phyloP scores from a whole-genome alignment of 441 rosid genomes.

The Euphorbia schlechtendalii region DNA sequence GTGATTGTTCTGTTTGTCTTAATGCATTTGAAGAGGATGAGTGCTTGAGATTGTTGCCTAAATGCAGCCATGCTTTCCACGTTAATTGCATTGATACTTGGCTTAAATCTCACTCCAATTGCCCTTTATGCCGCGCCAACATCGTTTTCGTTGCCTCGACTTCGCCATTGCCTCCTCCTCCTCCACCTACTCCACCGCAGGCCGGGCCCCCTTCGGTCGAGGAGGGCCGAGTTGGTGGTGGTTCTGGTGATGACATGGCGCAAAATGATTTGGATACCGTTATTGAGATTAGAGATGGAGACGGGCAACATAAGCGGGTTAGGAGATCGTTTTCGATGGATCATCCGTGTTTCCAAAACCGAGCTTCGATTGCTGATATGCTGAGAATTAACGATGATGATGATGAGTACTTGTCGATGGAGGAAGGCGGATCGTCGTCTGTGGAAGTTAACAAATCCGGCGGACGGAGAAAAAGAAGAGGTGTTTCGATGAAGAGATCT shows the following conservation, averaged over 20 bases:
- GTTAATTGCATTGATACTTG: conserved; percentile 80
- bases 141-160: conserved; percentile 27
- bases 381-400: conserved; percentile 17
- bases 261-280: conserved; percentile 17
- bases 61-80: conserved; percentile 79
- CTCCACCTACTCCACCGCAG: too few relatives aligned
- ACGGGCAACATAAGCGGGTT: conserved; percentile 13
- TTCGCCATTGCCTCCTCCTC: too few relatives aligned
- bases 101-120: conserved; percentile 78
- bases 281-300: conserved; percentile 26
- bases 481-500: conserved; percentile 42
- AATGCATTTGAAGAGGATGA: conserved; percentile 74
- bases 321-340: conserved; percentile 60
- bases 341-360: conserved; percentile 30
- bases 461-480: conserved; percentile 16
- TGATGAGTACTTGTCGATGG: conserved; percentile 12
- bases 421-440: conserved; percentile 32
- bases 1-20: conserved; percentile 83
- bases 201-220: not conserved
- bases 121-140: conserved; percentile 84
- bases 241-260: conserved; percentile 13
- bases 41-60: conserved; percentile 71
- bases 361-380: conserved; percentile 27
- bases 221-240: not conserved
- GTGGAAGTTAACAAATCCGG: conserved; percentile 23